Evolutionary conservation across 1,139 yeast species (phyloP), one percentile per base, ranked within the genome.

Genomic region (Suzukiozyma palmioleophila): DNA sequence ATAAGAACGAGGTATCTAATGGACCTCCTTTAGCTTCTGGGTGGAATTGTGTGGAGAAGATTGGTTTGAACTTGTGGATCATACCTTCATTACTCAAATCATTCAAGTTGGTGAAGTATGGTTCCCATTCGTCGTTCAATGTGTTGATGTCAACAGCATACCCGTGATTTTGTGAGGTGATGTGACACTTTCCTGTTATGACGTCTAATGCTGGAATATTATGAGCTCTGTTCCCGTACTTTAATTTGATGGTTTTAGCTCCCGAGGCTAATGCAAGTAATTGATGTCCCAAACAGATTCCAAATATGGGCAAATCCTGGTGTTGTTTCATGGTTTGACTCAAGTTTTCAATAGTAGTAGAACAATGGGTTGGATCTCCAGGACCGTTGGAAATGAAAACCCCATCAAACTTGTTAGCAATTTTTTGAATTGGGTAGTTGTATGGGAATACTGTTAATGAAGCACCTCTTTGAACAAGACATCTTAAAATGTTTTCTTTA

Each of bases 21-120:
- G 98, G 98, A 52, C 98, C 98, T 52, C 98, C 98, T 71, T 90
- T 92, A 45, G 98, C 98, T 66, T 92, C 98, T 35, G 98, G 98
- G 61, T 92, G 98, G 77, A 92, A 92, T 64, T 92, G 98, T 3
- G 96, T 88, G 25, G 97, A 88, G 68, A 90, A 92, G 42, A 90
- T 84, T 38, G 98, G 98, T 59, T 79, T 83, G 33, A 78, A 60
- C 47, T 73, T 76, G 65, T 92, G 97, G 54, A 81, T 84, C 95
- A 92, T 89, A 53, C 98, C 98, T 69, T 92, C 98, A 62, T 92
- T 92, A 40, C 96, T 86, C 62, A 87, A 83, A 64, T 92, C 98
- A 61, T 92, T 92, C 69, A 92, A 75, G 67, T 92, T 92, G 53
- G 92, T 77, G 62, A 92, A 92, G 62, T 82, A 90, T 24, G 75